A percentile compares a stretch with the other conserved stretches of the same genome.
Evolutionary conservation across 371 early-diverging fungal species (phyloP).

Genomic region (Mortierella sp.): DNA sequence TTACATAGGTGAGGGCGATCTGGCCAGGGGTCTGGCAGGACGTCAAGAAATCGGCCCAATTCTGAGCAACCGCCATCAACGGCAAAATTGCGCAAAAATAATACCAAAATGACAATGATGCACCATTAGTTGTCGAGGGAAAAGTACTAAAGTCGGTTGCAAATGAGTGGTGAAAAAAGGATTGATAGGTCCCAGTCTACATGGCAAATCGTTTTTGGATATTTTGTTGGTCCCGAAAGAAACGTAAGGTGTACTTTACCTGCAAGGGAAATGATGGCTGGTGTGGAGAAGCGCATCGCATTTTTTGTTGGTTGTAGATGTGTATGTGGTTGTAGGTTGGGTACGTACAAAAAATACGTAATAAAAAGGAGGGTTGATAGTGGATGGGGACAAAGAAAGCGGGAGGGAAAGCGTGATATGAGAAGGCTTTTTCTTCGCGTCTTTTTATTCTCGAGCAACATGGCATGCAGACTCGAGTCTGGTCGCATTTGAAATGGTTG

Average conservation of each 20-base stretch:
- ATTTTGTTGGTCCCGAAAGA: not conserved
- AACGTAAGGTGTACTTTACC: not conserved
- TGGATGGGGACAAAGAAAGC: not conserved
- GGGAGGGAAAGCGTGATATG: not conserved
- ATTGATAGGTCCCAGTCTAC: not conserved
- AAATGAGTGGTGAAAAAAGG: too few species aligned
- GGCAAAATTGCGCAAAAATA: not conserved
- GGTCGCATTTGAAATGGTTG: conserved; percentile 15
- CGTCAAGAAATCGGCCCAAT: conserved; percentile 31
- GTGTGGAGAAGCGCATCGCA: conserved; percentile 15
- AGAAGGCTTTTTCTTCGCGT: not conserved
- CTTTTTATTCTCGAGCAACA: not conserved
- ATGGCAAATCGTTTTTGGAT: not conserved
- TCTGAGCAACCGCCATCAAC: not conserved
- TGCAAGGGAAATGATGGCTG: conserved; percentile 16
- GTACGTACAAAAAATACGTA: not conserved
- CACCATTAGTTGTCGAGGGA: too few species aligned
- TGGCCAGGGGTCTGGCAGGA: conserved; percentile 62
- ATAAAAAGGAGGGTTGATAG: not conserved
- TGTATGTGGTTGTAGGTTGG: not conserved
- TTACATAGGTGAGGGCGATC: conserved; percentile 68
- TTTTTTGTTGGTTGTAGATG: not conserved
- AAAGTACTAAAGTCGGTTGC: not conserved
- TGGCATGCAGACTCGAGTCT: not conserved
- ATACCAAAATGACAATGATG: not conserved